Evolutionary conservation across 2,329 filamentous ascomycete species (phyloP), one percentile per base, ranked within the genome.

Genomic region (Aureobasidium leucospermi): DNA sequence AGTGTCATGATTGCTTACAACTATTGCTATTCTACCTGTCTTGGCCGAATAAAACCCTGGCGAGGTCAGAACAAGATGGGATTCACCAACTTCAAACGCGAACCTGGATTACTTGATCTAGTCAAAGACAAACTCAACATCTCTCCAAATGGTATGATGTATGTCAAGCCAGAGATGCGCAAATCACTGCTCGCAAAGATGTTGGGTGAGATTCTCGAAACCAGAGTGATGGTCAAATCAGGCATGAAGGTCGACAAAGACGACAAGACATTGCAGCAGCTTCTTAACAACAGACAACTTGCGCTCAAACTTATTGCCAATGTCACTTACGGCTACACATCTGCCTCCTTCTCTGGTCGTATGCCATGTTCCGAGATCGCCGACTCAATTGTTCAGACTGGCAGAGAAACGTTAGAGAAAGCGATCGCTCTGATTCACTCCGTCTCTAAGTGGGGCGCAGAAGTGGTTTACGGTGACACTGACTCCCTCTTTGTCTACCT

Each of bases 1-100:
- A 96, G 92, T 72, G 87, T 97, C 62, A 96, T 99, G 91, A 97
- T 99, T 69, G 94, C 94, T 0, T 97, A 99, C 77, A 99, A 99
- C 68, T 94, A 96, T 70, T 99, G 94, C 75, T 99, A 99, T 70
- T 97, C 94, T 0, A 99, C 94, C 0, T 99, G 92, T 66, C 79
- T 97, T 0, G 94, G 94, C 0, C 85, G 94, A 32, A 85, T 96
- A 41, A 83, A 85, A 31, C 84, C 85, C 66, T 96, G 93, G 93
- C 85, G 90, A n/a, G 92, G 91, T 2, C 85, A 83, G 32, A 92
- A 90, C 76, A 96, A 97, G 74, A 90, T 99, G 87, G 94, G 94
- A 0, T 96, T 97, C 70, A 85, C 85, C 31, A 87, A 96, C 62
- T 97, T 95, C 73, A 81, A 87, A 63, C 84, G 94, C 28, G 84